phyloP scores from a whole-genome alignment of 495 filamentous ascomycete genomes.

The Xylaria bambusicola region DNA sequence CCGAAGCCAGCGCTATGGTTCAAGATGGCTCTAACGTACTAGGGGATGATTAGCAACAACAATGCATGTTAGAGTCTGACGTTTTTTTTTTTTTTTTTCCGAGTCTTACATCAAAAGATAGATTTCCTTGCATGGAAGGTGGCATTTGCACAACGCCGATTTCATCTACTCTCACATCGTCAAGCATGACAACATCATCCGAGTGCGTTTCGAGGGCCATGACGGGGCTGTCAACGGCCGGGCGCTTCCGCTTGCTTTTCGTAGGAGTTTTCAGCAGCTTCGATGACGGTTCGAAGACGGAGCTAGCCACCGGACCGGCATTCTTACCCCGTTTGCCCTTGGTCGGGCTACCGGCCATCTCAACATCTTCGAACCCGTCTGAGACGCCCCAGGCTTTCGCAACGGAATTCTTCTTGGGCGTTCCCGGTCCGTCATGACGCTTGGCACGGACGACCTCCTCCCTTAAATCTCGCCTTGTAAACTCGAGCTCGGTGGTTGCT shows the following conservation, averaged over 20 bases:
- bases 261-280: conserved; percentile 42
- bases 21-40: conserved; percentile 48
- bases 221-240: conserved; percentile 50
- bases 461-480: conserved; percentile 52
- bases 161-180: conserved; percentile 19
- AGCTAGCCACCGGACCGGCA: conserved; percentile 35
- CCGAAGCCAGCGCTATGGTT: conserved; percentile 41
- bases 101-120: conserved; percentile 39
- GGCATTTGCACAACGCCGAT: conserved; percentile 12
- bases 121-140: conserved; percentile 18
- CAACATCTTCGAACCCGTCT: conserved; percentile 58
- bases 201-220: conserved; percentile 50
- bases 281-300: conserved; percentile 34
- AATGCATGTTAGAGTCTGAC: not conserved
- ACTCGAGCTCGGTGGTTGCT: conserved; percentile 53
- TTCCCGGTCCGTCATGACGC: conserved; percentile 37
- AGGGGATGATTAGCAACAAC: conserved; percentile 20
- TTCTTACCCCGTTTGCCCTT: conserved; percentile 41
- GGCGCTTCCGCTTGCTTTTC: conserved; percentile 55
- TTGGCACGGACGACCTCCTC: conserved; percentile 48
- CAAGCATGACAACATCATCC: conserved; percentile 34
- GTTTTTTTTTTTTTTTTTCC: no score
- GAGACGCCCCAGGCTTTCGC: conserved; percentile 44
- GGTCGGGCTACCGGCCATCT: conserved; percentile 48
- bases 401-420: conserved; percentile 48